Evolutionary conservation across 2,329 filamentous ascomycete species (phyloP).

Genomic region (Xylariales sp.): DNA sequence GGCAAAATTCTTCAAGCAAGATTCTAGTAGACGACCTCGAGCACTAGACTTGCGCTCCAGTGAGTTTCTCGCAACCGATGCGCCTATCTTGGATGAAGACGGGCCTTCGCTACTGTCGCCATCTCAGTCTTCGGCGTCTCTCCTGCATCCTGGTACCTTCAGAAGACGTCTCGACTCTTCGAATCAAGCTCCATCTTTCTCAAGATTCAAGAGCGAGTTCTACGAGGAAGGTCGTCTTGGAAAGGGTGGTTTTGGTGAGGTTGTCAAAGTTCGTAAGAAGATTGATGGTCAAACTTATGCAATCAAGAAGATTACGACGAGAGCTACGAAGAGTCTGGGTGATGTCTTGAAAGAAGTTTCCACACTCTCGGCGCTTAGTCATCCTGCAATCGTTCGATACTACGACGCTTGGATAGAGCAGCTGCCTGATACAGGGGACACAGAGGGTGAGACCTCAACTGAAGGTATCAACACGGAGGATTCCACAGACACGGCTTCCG

Average conservation of each 20-base stretch:
- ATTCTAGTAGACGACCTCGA: slow-evolving; percentile 77
- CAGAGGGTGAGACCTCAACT: slow-evolving; percentile 53
- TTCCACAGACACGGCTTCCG: slow-evolving; percentile 35
- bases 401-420: slow-evolving; percentile 95
- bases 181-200: slow-evolving; percentile 49
- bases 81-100: slow-evolving; percentile 50
- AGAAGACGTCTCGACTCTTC: slow-evolving; percentile 58
- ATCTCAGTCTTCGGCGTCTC: slow-evolving; percentile 35
- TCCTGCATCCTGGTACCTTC: slow-evolving; percentile 38
- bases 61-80: slow-evolving; percentile 63
- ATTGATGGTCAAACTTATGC: slow-evolving; percentile 91
- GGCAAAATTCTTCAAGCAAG: slow-evolving; percentile 76
- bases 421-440: slow-evolving; percentile 45
- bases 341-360: slow-evolving; percentile 83
- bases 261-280: slow-evolving; percentile 92
- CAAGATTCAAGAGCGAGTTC: slow-evolving; percentile 84
- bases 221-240: slow-evolving; percentile 84
- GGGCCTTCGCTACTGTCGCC: slow-evolving; percentile 33
- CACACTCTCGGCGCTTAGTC: slow-evolving; percentile 85
- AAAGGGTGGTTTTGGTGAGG: slow-evolving; percentile 92
- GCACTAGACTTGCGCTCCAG: slow-evolving; percentile 69
- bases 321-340: slow-evolving; percentile 71
- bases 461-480: slow-evolving; percentile 33
- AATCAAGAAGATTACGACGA: slow-evolving; percentile 91
- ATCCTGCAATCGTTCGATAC: slow-evolving; percentile 82